Conservation (phyloP, 2,329 filamentous ascomycete genomes). For the Aspergillus texensis region DNA sequence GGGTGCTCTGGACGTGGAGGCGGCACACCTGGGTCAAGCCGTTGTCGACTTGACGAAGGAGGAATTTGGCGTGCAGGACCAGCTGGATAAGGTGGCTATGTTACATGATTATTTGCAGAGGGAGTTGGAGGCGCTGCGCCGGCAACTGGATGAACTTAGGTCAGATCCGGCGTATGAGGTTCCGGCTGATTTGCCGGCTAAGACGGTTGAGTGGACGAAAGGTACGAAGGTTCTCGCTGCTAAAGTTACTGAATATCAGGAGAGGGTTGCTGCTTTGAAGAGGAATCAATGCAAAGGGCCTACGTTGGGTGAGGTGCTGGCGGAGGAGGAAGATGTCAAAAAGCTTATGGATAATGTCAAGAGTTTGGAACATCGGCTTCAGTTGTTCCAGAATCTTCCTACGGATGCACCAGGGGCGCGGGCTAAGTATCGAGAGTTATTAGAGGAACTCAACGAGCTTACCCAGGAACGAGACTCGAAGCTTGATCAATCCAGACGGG, state of each 20-base stretch:
- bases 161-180: conserved; percentile 53
- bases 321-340: conserved; percentile 62
- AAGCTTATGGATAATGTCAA: conserved; percentile 63
- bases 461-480: conserved; percentile 68
- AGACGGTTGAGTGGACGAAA: conserved; percentile 74
- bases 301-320: conserved; percentile 55
- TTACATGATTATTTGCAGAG: conserved; percentile 59
- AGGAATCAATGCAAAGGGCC: conserved; percentile 33
- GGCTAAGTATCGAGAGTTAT: conserved; percentile 68
- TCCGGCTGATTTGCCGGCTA: conserved; percentile 62
- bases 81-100: conserved; percentile 58
- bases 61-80: conserved; percentile 56
- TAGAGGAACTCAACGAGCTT: conserved; percentile 64
- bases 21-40: conserved; percentile 53
- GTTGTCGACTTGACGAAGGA: conserved; percentile 61
- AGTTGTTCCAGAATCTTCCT: conserved; percentile 71
- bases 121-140: conserved; percentile 47
- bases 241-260: conserved; percentile 68
- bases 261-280: conserved; percentile 52
- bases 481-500: conserved; percentile 72
- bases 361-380: conserved; percentile 67
- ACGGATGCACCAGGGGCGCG: conserved; percentile 70
- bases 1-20: conserved; percentile 53
- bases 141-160: conserved; percentile 34
- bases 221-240: conserved; percentile 67